These are phyloP conservation scores for Homolaphlyctis polyrhiza DNA, from an alignment of 371 early-diverging fungal genomes.

Conservation along the genomic window DNA sequence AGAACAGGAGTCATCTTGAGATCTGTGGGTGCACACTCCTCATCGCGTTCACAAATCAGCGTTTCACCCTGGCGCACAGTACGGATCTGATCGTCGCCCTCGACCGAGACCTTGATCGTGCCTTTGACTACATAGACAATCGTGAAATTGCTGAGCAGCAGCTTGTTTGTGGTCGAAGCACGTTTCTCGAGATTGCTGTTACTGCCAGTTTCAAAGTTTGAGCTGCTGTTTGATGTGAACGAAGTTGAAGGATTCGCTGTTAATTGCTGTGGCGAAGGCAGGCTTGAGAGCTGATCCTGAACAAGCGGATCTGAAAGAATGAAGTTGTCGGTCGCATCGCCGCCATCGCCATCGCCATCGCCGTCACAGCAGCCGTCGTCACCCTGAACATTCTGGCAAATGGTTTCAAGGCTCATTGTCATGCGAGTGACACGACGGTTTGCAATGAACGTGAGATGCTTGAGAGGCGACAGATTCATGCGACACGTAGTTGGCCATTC, in stretches of 20 bases:
- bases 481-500: slow-evolving; percentile 52
- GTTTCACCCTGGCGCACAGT: slow-evolving; percentile 46
- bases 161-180: slow-evolving; percentile 39
- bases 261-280: neutral
- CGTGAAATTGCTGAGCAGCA: slow-evolving; percentile 52
- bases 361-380: slow-evolving; percentile 23
- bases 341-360: neutral
- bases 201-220: neutral
- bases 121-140: slow-evolving; percentile 61
- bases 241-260: neutral
- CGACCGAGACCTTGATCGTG: slow-evolving; percentile 40
- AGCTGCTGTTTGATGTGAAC: neutral
- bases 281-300: neutral
- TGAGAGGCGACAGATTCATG: slow-evolving; percentile 45
- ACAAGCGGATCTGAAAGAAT: neutral
- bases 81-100: slow-evolving; percentile 36
- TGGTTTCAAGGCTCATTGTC: slow-evolving; percentile 33
- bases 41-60: slow-evolving; percentile 56
- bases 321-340: neutral
- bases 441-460: slow-evolving; percentile 52
- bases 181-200: neutral
- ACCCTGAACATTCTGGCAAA: slow-evolving; percentile 25
- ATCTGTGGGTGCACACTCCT: slow-evolving; percentile 57
- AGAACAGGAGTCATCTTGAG: slow-evolving; percentile 38
- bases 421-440: slow-evolving; percentile 38